Evolutionary conservation across 73 alveolate genomes (phyloP).

Genomic region (Breviolum minutum): DNA sequence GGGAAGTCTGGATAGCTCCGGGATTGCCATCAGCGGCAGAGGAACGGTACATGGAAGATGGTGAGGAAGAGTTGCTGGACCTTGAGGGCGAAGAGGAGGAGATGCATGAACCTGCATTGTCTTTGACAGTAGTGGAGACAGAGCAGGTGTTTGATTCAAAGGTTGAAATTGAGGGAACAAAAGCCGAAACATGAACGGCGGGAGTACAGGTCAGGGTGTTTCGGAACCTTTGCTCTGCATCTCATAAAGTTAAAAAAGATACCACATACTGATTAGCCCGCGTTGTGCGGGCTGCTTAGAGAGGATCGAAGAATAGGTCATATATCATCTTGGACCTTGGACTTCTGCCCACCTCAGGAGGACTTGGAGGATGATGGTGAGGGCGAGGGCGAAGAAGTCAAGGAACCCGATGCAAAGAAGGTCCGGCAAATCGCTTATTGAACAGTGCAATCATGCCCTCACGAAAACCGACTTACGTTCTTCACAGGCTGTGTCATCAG

Average conservation of each 20-base stretch:
- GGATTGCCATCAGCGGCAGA: neutral
- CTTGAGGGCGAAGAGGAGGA: constrained; percentile 81
- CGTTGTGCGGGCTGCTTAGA: too few relatives aligned
- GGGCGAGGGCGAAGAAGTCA: constrained; percentile 24
- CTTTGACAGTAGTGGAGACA: too few relatives aligned
- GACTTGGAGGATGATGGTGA: constrained; percentile 45
- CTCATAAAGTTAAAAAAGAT: too few relatives aligned
- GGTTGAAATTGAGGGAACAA: neutral
- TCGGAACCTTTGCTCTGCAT: too few relatives aligned
- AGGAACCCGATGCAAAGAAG: constrained; percentile 52
- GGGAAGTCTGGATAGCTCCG: neutral
- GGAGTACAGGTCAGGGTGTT: too few relatives aligned
- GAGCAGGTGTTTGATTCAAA: neutral
- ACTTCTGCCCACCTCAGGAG: neutral
- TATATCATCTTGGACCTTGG: too few relatives aligned
- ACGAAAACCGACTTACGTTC: too few relatives aligned
- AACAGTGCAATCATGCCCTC: neutral
- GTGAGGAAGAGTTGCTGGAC: constrained; percentile 78
- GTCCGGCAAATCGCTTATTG: neutral
- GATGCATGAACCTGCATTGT: neutral
- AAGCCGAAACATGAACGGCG: too few relatives aligned
- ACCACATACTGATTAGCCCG: too few relatives aligned
- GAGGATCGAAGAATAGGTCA: too few relatives aligned
- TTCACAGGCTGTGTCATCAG: too few relatives aligned
- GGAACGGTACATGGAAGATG: constrained; percentile 54